Evolutionary conservation across 768 basidiomycete species (phyloP).

Genomic region (Holtermanniella nyarrowii): DNA sequence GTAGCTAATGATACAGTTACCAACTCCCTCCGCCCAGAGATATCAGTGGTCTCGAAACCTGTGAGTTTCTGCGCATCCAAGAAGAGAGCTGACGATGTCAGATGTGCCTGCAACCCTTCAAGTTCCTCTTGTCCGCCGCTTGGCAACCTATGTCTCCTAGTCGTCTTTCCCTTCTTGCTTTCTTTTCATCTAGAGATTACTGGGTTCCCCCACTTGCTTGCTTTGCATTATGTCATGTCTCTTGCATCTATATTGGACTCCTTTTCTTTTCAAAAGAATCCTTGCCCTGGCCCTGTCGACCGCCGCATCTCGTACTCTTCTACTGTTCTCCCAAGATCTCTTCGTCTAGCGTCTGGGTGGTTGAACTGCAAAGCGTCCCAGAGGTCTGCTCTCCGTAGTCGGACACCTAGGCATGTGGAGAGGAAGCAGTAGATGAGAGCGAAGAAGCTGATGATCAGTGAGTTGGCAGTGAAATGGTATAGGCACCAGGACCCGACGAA

Average conservation of each 20-base stretch:
- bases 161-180: too few species aligned
- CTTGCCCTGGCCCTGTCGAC: not conserved
- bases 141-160: conserved; percentile 27
- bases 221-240: not conserved
- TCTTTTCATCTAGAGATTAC: too few species aligned
- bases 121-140: conserved; percentile 27
- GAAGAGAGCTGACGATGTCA: conserved; percentile 1
- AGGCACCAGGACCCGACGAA: too few species aligned
- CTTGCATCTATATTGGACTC: too few species aligned
- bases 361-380: conserved; percentile 16
- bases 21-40: conserved; percentile 84
- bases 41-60: conserved; percentile 91
- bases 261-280: not conserved
- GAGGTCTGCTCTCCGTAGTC: conserved; percentile 25
- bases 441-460: conserved; percentile 15
- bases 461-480: too few species aligned
- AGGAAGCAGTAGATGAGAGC: conserved; percentile 37
- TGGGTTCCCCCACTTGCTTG: not conserved
- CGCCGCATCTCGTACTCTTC: not conserved
- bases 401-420: conserved; percentile 32
- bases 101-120: conserved; percentile 36
- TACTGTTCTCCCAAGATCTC: not conserved
- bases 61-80: conserved; percentile 20
- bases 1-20: conserved; percentile 9
- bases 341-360: not conserved